phyloP scores from a whole-genome alignment of 306 rosid genomes.

The Medicago truncatula region MtrunA17r5.0-ANR NC_053042.1:44346501-44347000 shows the following conservation, averaged over 20 bases:
- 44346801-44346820: slow-evolving; percentile 41
- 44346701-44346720: background rate
- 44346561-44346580: slow-evolving; percentile 64
- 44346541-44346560: slow-evolving; percentile 63
- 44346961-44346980: slow-evolving; percentile 59
- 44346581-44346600: slow-evolving; percentile 54
- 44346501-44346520: slow-evolving; percentile 61
- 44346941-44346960: slow-evolving; percentile 34
- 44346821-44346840: slow-evolving; percentile 34
- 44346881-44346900: slow-evolving; percentile 40
- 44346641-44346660: slow-evolving; percentile 55
- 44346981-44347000: slow-evolving; percentile 64
- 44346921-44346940: slow-evolving; percentile 31
- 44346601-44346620: slow-evolving; percentile 51
- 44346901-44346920: slow-evolving; percentile 34
- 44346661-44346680: slow-evolving; percentile 49
- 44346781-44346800: background rate
- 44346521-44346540: slow-evolving; percentile 43
- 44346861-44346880: slow-evolving; percentile 51
- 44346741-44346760: slow-evolving; percentile 48
- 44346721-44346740: slow-evolving; percentile 48
- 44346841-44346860: slow-evolving; percentile 39
- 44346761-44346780: slow-evolving; percentile 52
- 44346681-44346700: background rate
- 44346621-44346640: slow-evolving; percentile 50